phyloP scores from a whole-genome alignment of 2,329 filamentous ascomycete species.

The Exophiala sp. region DNA sequence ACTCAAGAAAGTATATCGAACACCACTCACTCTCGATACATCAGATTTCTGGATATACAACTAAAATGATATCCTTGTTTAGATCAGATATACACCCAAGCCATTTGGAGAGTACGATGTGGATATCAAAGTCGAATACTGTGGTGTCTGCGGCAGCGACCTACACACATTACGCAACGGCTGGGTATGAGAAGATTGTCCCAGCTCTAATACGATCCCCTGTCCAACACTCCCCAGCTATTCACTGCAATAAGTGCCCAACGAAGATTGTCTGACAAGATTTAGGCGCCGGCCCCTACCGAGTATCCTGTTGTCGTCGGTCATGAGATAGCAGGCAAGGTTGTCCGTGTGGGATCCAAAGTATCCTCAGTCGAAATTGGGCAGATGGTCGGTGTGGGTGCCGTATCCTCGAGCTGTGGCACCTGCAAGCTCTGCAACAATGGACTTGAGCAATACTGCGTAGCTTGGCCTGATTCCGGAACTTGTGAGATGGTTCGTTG shows the following conservation, averaged over 20 bases:
- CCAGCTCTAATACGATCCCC: no score
- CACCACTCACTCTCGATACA: no score
- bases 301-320: conserved; percentile 50
- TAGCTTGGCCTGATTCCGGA: no score
- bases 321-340: conserved; percentile 60
- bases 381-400: conserved; percentile 59
- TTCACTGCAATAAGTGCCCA: no score
- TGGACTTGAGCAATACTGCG: conserved; percentile 37
- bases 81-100: conserved; percentile 34
- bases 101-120: conserved; percentile 54
- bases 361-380: conserved; percentile 50
- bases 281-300: conserved; percentile 28
- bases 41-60: no score
- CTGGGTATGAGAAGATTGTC: conserved; percentile 20
- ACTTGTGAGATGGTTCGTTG: neutral
- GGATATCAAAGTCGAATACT: conserved; percentile 61
- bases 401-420: conserved; percentile 53
- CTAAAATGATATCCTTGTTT: no score
- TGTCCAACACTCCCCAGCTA: no score
- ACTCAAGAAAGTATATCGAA: no score
- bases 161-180: conserved; percentile 36
- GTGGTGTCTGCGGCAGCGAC: conserved; percentile 60
- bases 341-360: conserved; percentile 48
- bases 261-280: no score
- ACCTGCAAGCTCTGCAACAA: conserved; percentile 50